These are phyloP conservation scores for Drosera spatulata DNA, from an alignment of 179 eudicot species.

Conservation along the genomic window DNA sequence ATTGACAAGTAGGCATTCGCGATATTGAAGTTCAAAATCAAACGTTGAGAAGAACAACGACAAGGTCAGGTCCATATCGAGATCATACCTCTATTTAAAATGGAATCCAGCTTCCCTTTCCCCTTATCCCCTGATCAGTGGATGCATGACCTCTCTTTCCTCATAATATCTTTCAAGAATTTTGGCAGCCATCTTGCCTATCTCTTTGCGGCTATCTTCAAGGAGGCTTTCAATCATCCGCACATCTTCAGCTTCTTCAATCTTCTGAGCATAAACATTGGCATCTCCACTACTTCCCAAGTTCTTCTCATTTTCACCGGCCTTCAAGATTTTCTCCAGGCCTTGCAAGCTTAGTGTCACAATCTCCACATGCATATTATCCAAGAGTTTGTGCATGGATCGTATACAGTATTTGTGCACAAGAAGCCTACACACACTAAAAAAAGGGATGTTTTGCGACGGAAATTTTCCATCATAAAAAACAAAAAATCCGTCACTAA, in stretches of 20 bases:
- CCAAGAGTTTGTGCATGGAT: conserved; percentile 59
- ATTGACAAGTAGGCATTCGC: too few species aligned
- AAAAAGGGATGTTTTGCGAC: too few species aligned
- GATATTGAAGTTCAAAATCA: too few species aligned
- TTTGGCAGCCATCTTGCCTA: conserved; percentile 62
- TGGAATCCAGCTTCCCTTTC: too few species aligned
- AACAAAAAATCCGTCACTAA: too few species aligned
- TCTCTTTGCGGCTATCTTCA: conserved; percentile 61
- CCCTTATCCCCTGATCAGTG: too few species aligned
- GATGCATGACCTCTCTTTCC: too few species aligned
- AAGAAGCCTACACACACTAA: conserved; percentile 41
- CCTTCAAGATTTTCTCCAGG: conserved; percentile 65
- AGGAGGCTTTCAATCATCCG: conserved; percentile 71
- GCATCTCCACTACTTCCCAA: conserved; percentile 32
- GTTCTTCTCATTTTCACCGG: conserved; percentile 58
- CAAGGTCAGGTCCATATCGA: too few species aligned
- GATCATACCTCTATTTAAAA: too few species aligned
- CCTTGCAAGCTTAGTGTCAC: conserved; percentile 69
- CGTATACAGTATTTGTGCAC: conserved; percentile 52
- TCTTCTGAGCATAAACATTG: conserved; percentile 46
- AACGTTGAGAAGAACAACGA: too few species aligned
- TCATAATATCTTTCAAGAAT: conserved; percentile 49
- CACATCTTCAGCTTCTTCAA: conserved; percentile 63
- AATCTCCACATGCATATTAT: conserved; percentile 63
- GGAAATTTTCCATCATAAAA: too few species aligned